phyloP scores from a whole-genome alignment of 257 asterid species.

The Capsicum baccatum region DNA sequence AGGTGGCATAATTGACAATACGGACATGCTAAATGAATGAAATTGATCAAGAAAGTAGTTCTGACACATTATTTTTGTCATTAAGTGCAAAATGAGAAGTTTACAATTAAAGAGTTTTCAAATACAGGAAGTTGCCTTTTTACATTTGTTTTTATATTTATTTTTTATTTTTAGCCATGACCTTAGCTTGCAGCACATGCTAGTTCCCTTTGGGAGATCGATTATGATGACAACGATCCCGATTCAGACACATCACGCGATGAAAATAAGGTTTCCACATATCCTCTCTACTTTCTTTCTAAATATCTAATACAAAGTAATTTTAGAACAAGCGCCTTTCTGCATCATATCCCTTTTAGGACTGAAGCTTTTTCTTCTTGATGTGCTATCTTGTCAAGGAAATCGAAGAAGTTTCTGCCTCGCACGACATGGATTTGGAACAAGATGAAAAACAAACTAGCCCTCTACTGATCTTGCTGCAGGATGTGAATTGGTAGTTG shows the following conservation, averaged over 20 bases:
- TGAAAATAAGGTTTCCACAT: conserved; percentile 40
- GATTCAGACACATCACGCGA: conserved; percentile 32
- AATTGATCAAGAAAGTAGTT: conserved; percentile 23
- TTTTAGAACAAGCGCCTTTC: neutral
- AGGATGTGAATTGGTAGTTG: conserved; percentile 57
- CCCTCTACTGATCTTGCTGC: conserved; percentile 69
- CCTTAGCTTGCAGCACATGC: conserved; percentile 68
- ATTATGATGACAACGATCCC: conserved; percentile 51
- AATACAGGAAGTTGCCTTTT: no score
- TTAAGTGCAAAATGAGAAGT: no score
- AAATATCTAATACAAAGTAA: no score
- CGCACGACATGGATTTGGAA: conserved; percentile 32
- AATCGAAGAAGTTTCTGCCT: conserved; percentile 22
- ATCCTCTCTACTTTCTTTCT: no score
- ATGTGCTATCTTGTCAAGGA: conserved; percentile 47
- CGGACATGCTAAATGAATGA: conserved; percentile 13
- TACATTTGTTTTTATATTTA: no score
- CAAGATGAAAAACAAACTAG: conserved; percentile 58
- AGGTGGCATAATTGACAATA: conserved; percentile 34
- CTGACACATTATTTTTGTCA: neutral
- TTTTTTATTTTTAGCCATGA: conserved; percentile 53
- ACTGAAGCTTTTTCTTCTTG: neutral
- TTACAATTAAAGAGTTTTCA: no score
- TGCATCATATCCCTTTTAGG: neutral
- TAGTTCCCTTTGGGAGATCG: conserved; percentile 76